Conservation (phyloP, 371 early-diverging fungal genomes). For the Saksenaea oblongispora region DNA sequence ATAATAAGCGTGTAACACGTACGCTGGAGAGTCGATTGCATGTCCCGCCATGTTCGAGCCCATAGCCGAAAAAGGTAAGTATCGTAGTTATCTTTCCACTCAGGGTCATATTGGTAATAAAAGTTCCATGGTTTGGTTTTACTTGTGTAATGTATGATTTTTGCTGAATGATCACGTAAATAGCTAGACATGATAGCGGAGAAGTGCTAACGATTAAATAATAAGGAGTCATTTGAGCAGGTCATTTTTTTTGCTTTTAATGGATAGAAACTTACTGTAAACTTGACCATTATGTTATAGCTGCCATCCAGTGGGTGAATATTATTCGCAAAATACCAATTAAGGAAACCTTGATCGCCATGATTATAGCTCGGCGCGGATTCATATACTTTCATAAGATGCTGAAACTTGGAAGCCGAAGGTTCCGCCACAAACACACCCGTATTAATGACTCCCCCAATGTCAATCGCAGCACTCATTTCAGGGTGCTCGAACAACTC, state of each 20-base stretch:
- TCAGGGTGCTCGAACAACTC: constrained; percentile 36
- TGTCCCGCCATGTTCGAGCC: constrained; percentile 17
- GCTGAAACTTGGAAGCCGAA: constrained; percentile 18
- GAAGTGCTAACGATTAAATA: constrained; percentile 15
- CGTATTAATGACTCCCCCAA: constrained; percentile 38
- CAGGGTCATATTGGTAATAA: constrained; percentile 28
- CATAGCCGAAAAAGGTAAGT: constrained; percentile 30
- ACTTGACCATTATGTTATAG: constrained; percentile 41
- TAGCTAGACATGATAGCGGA: constrained; percentile 24
- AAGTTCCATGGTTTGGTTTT: constrained; percentile 44
- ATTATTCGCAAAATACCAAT: constrained; percentile 34
- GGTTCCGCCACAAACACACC: constrained; percentile 43
- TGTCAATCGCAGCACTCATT: constrained; percentile 33
- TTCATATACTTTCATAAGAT: constrained; percentile 28
- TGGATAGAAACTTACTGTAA: constrained; percentile 22
- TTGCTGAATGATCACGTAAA: constrained; percentile 22
- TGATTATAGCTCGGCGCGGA: constrained; percentile 34
- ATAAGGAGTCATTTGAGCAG: not conserved
- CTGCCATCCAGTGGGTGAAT: constrained; percentile 26
- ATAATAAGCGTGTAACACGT: too few species aligned
- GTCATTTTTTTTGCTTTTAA: constrained; percentile 8
- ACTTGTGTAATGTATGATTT: constrained; percentile 36
- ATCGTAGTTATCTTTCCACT: constrained; percentile 41
- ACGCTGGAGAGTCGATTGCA: not conserved
- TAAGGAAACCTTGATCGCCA: constrained; percentile 42